These are phyloP conservation scores for Boletus holoroseus DNA, from an alignment of 1,284 basidiomycete genomes.

Conservation along the genomic window DNA sequence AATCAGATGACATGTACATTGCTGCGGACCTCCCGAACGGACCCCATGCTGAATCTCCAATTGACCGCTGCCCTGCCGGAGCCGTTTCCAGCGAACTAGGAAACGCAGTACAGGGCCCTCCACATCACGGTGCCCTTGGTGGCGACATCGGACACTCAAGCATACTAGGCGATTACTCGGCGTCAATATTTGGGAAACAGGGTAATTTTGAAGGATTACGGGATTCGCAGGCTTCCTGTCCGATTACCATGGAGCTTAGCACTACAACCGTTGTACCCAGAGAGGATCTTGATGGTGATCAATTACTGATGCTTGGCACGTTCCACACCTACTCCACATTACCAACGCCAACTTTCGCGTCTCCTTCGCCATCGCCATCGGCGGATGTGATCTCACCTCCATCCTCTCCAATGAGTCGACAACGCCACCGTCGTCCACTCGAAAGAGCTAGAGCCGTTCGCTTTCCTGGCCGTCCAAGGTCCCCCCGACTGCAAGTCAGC, in stretches of 20 bases:
- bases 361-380: constrained; percentile 30
- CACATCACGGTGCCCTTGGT: background rate
- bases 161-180: background rate
- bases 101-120: background rate
- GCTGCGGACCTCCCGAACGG: background rate
- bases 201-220: background rate
- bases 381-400: constrained; percentile 22
- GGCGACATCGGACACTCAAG: background rate
- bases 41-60: background rate
- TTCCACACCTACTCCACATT: constrained; percentile 29
- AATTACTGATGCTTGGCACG: constrained; percentile 14
- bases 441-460: constrained; percentile 32
- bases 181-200: background rate
- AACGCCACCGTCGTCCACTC: constrained; percentile 30
- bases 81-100: background rate
- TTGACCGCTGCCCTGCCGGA: background rate
- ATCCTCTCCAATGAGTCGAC: constrained; percentile 19
- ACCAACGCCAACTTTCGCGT: constrained; percentile 28
- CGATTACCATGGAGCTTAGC: constrained; percentile 4
- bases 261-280: constrained; percentile 1
- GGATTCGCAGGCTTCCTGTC: constrained; percentile 19
- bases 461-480: constrained; percentile 23
- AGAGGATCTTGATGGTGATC: constrained; percentile 21
- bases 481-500: constrained; percentile 21
- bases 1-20: constrained; percentile 1